Conservation (phyloP, 2,329 filamentous ascomycete genomes). For the Monosporascus sp. region DNA sequence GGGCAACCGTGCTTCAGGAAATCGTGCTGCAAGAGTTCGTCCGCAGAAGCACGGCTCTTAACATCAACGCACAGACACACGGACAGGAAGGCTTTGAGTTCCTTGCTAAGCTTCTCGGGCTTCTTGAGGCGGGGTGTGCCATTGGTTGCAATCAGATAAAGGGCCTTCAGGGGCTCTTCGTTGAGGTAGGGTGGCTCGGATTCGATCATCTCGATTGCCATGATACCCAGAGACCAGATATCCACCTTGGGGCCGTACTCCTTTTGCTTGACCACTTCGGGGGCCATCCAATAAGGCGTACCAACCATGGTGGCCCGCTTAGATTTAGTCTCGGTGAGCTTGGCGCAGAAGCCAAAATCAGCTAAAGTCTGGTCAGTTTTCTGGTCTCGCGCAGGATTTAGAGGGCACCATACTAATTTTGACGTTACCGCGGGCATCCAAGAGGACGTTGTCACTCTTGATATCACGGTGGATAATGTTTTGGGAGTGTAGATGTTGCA, state of each 20-base stretch:
- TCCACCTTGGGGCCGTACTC: conserved; percentile 98
- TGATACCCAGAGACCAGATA: conserved; percentile 98
- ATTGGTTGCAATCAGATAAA: conserved; percentile 97
- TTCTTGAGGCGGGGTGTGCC: conserved; percentile 96
- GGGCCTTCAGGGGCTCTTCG: conserved; percentile 92
- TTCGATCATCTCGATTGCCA: conserved; percentile 99
- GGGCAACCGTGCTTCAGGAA: conserved; percentile 92
- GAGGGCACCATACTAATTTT: conserved; percentile 73
- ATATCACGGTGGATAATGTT: conserved; percentile 99
- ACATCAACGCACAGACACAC: conserved; percentile 97
- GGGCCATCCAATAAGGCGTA: conserved; percentile 99
- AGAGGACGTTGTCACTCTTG: conserved; percentile 96
- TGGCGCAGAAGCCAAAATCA: conserved; percentile 98
- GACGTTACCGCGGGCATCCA: conserved; percentile 91
- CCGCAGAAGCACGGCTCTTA: conserved; percentile 84
- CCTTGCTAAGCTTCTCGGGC: conserved; percentile 95
- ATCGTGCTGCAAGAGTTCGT: conserved; percentile 85
- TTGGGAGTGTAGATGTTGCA: conserved; percentile 90
- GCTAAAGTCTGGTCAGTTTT: conserved; percentile 51
- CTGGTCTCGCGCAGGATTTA: neutral
- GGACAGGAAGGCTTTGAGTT: conserved; percentile 93
- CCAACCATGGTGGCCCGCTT: conserved; percentile 99
- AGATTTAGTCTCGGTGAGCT: conserved; percentile 91
- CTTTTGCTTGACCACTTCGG: conserved; percentile 98
- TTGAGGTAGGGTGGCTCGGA: conserved; percentile 97